Base-by-base conservation (phyloP, 768 basidiomycete species). In the Tylopilus subfusipes region DNA sequence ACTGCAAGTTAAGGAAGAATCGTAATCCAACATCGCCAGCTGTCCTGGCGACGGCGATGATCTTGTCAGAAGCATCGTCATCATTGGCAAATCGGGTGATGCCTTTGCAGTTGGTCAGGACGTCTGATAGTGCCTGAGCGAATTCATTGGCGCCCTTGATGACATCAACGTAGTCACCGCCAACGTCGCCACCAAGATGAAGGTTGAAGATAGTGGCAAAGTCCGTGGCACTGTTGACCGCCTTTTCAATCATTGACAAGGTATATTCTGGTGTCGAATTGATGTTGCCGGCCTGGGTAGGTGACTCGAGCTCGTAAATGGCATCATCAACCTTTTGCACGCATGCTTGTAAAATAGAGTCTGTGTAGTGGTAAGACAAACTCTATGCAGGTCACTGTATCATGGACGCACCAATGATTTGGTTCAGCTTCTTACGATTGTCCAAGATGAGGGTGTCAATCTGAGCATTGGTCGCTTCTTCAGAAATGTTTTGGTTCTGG, bases 211-310 rank as follows among this genome's bases (percentile, higher is more conserved):
- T 79, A 18, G 89, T 90, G 11, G 96, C 97, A 65, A 99, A 98
- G 65, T 99, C 96, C 44, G 86, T 98, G 16, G 95, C 93, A 63
- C 90, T 96, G 69, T 90, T 95, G 68, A 88, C 75, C 2, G 93
- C 88, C 74, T 98, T 98, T 72, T 99, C 97, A 66, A 98, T 93
- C 88, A 98, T 95, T 2, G 97, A 97, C 18, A 98, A 77, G 1
- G 94, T 96, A 69, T 98, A 98, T 69, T 98, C 96, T 4, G 97
- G 97, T 0, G 97, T 98, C n/a, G 96, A 93, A 67, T 91, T 96
- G 62, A 88, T 81, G 72, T 98, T 98, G 34, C 96, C 97, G 5
- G 89, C 88, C 64, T 93, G 91, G 38, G 90, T 88, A 3, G 93
- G 93, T 4, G 97, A 97, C 71, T 99, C 96, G 39, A 99, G 81